Conservation (phyloP, 2,329 filamentous ascomycete species). For the Arthroderma uncinatum region DNA sequence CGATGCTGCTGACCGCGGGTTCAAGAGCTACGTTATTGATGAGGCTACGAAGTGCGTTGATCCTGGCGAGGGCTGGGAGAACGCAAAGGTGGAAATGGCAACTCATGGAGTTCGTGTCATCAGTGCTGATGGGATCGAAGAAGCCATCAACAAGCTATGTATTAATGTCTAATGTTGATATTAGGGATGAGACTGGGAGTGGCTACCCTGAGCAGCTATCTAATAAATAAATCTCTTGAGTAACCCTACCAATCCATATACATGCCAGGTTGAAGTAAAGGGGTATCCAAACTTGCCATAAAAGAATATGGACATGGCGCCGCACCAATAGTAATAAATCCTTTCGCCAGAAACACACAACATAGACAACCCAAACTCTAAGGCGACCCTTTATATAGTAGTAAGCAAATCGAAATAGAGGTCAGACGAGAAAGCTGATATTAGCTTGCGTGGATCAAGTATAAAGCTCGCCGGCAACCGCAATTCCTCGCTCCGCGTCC, state of each 20-base stretch:
- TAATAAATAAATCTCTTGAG: background rate
- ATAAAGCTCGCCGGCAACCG: slow-evolving; percentile 27
- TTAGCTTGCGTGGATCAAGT: slow-evolving; percentile 16
- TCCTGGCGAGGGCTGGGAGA: slow-evolving; percentile 45
- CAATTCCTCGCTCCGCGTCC: slow-evolving; percentile 27
- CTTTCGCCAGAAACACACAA: background rate
- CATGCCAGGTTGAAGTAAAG: background rate
- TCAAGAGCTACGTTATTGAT: slow-evolving; percentile 61
- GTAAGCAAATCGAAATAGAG: background rate
- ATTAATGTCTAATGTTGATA: background rate
- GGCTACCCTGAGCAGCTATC: background rate
- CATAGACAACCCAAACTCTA: background rate
- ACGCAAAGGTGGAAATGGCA: slow-evolving; percentile 44
- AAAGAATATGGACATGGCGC: background rate
- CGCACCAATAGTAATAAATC: background rate
- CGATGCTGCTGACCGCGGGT: slow-evolving; percentile 66
- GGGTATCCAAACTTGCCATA: background rate
- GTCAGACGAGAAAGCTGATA: background rate
- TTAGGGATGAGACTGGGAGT: background rate
- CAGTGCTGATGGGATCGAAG: slow-evolving; percentile 33
- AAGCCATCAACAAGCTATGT: background rate
- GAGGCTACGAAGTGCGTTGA: slow-evolving; percentile 69
- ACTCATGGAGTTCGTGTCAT: slow-evolving; percentile 53
- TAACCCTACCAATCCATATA: background rate
- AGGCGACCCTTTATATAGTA: background rate